Evolutionary conservation across 2,329 filamentous ascomycete genomes (phyloP), one percentile per base, ranked within the genome.

Genomic region (Thyridium curvatum): DNA sequence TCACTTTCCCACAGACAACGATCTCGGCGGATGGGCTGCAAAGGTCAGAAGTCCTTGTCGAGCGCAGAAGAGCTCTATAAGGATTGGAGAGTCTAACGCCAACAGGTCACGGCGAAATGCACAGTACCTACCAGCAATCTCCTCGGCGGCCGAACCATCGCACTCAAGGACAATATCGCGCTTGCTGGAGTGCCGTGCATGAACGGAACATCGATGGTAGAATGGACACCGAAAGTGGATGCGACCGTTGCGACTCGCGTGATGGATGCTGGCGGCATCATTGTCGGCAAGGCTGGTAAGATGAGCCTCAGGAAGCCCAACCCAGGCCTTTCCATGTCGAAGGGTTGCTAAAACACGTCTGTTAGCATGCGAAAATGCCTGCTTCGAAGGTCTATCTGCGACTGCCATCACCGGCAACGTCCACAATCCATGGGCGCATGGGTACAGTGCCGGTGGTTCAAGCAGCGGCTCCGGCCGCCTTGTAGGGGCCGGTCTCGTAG

Each of bases 141-240:
- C 17, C 55, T 72, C 7, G 42, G 56, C 6, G 61, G 62, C 29
- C 62, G 63, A 46, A 67, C 54, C 30, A 54, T 71, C 9, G 64
- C 58, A 4, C 49, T 72, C 38, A 73, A 72, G 45, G 69, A 71
- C 49, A 71, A 71, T 42, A 62, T 72, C 10, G 60, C 61, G 5
- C 56, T 73, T 2, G 63, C 59, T 0, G 64, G 61, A 5, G 55
- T 71, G 18, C 65, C 66, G 10, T 56, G 64, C n/a, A 61, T 64
- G 3, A 54, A 66, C 9, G 69, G 69, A 2, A 67, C 64, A 7
- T 49, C 61, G 7, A 58, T 69, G 46, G 56, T 57, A 3, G 60
- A 56, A 21, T 62, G 59, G 44, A 51, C 59, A 28, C 54, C 62
- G 2, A 47, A 55, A 17, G 61, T 63, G 21, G 69, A 73, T 42